phyloP scores from a whole-genome alignment of 2,329 filamentous ascomycete species.

The Microsporum canis region DNA sequence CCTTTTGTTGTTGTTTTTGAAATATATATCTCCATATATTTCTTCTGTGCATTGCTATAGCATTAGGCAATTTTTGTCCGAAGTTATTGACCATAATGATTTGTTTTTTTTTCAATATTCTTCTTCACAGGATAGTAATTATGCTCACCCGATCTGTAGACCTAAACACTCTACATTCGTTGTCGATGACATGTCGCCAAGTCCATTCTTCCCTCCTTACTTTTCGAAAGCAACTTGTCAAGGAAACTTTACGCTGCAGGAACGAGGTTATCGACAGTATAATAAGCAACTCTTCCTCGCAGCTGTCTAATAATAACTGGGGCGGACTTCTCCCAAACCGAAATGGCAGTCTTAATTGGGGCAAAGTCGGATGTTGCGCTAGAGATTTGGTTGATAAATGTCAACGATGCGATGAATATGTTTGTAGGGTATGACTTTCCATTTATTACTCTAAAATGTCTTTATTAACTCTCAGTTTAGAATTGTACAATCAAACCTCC shows the following conservation, averaged over 20 bases:
- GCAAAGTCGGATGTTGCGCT: constrained; percentile 46
- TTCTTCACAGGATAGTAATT: constrained; percentile 54
- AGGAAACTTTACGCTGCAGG: constrained; percentile 65
- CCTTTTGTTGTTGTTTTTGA: not conserved
- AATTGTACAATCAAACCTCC: constrained; percentile 85
- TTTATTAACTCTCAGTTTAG: constrained; percentile 36
- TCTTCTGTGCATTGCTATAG: not conserved
- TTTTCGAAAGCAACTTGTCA: constrained; percentile 61
- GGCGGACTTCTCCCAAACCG: not conserved
- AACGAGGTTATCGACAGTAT: constrained; percentile 47
- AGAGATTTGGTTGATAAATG: constrained; percentile 79
- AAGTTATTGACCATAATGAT: constrained; percentile 6
- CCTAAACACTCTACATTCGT: constrained; percentile 71
- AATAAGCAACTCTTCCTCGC: not conserved
- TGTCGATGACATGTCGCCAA: constrained; percentile 71
- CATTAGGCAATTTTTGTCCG: not conserved
- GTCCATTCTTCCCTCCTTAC: constrained; percentile 68
- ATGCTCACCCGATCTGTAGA: constrained; percentile 69
- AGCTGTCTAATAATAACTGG: not conserved
- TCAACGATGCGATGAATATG: constrained; percentile 60
- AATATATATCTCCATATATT: not conserved
- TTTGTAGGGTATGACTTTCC: constrained; percentile 60
- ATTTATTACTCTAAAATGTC: not conserved
- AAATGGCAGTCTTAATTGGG: not conserved
- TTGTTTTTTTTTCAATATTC: constrained; percentile 13